phyloP scores from a whole-genome alignment of 2,329 filamentous ascomycete species.

The Cercospora sp. region DNA sequence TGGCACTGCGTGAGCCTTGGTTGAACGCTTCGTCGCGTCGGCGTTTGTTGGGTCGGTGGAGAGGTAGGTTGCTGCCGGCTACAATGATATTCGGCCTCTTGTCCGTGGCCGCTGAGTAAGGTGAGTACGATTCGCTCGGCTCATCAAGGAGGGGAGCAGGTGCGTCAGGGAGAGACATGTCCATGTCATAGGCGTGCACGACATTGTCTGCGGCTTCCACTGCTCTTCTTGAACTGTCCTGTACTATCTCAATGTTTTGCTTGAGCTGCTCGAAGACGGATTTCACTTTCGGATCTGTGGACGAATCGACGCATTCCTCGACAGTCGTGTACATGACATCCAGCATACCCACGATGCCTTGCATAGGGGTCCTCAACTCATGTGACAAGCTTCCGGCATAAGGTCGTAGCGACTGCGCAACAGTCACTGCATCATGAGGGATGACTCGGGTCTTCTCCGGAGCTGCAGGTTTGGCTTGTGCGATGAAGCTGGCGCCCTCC shows the following conservation, averaged over 20 bases:
- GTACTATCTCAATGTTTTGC: conserved; percentile 69
- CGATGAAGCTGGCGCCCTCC: conserved; percentile 52
- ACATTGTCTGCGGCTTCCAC: conserved; percentile 75
- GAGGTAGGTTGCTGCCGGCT: conserved; percentile 44
- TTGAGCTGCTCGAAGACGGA: conserved; percentile 63
- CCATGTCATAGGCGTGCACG: conserved; percentile 72
- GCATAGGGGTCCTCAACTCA: conserved; percentile 71
- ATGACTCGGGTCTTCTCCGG: conserved; percentile 48
- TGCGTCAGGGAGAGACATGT: conserved; percentile 71
- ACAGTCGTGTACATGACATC: conserved; percentile 75
- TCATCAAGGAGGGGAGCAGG: conserved; percentile 40
- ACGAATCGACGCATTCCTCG: conserved; percentile 61
- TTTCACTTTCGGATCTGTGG: conserved; percentile 52
- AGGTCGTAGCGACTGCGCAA: conserved; percentile 66
- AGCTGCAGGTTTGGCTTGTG: conserved; percentile 14
- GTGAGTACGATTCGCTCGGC: conserved; percentile 30
- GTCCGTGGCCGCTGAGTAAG: conserved; percentile 32
- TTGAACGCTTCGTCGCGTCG: conserved; percentile 42
- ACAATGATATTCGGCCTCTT: conserved; percentile 47
- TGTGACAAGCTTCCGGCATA: conserved; percentile 73
- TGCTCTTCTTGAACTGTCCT: conserved; percentile 70
- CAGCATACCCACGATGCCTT: conserved; percentile 73
- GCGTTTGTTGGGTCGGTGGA: conserved; percentile 47
- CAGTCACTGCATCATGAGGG: conserved; percentile 57
- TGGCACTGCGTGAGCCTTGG: conserved; percentile 21